Conservation (phyloP, 2,329 filamentous ascomycete species). For the Colletotrichum gigasporum region DNA sequence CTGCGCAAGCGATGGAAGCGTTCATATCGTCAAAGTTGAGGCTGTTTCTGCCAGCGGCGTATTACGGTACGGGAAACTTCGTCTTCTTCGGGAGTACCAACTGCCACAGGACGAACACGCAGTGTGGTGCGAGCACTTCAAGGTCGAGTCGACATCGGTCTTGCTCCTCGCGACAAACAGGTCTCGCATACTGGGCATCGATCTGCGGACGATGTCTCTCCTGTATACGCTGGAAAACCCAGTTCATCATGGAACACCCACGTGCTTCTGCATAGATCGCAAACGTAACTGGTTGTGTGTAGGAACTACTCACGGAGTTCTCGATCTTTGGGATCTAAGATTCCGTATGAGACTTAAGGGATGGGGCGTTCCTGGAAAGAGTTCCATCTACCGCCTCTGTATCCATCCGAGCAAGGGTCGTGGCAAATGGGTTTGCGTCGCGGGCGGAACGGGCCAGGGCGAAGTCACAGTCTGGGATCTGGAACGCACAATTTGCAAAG, state of each 20-base stretch:
- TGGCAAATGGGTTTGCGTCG: conserved; percentile 86
- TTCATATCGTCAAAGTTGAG: conserved; percentile 88
- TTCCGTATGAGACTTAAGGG: conserved; percentile 88
- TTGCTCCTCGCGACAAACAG: conserved; percentile 87
- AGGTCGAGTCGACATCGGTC: conserved; percentile 81
- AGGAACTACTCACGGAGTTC: conserved; percentile 90
- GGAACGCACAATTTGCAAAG: conserved; percentile 87
- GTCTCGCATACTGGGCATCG: conserved; percentile 84
- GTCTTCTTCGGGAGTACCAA: conserved; percentile 81
- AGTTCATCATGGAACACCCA: conserved; percentile 89
- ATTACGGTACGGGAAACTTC: conserved; percentile 81
- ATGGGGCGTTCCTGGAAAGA: conserved; percentile 86
- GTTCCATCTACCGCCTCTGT: conserved; percentile 80
- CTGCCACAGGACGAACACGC: conserved; percentile 79
- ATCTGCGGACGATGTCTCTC: conserved; percentile 85
- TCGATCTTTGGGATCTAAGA: conserved; percentile 96
- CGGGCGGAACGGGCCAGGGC: conserved; percentile 85
- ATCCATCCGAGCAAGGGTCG: conserved; percentile 82
- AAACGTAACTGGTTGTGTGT: conserved; percentile 90
- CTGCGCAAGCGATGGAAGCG: conserved; percentile 87
- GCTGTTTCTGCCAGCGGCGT: conserved; percentile 56
- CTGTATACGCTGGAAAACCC: conserved; percentile 87
- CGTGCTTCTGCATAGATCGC: conserved; percentile 88
- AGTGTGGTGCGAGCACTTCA: conserved; percentile 93
- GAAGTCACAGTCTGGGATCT: conserved; percentile 97